These are phyloP conservation scores for Hemisphaericaspora xylanilytica DNA, from an alignment of 1,139 yeast genomes.

Conservation along the genomic window DNA sequence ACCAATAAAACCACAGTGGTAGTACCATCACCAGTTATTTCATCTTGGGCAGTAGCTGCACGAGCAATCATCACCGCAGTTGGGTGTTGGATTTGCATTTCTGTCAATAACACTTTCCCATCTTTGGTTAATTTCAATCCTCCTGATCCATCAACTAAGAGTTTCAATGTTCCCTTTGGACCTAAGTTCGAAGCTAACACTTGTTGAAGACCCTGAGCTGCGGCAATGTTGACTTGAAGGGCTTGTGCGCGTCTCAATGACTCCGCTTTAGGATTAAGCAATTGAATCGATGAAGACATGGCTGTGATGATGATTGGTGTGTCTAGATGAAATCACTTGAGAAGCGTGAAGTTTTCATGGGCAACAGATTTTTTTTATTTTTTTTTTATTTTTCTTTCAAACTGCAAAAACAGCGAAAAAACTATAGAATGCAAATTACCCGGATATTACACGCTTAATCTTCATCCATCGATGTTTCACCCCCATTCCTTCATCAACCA, in stretches of 20 bases:
- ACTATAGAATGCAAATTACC: no score
- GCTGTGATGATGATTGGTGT: no score
- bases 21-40: constrained; percentile 98
- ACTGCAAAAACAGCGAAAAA: no score
- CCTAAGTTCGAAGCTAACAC: constrained; percentile 91
- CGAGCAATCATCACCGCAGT: constrained; percentile 98
- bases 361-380: no score
- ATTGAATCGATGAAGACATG: constrained; percentile 72
- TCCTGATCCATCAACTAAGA: constrained; percentile 97
- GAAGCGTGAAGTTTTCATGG: neutral
- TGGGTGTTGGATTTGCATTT: constrained; percentile 99
- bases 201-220: constrained; percentile 95
- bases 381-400: no score
- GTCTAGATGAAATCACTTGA: no score
- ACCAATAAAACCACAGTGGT: constrained; percentile 95
- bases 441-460: no score
- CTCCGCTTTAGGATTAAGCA: constrained; percentile 96
- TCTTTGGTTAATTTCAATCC: constrained; percentile 93
- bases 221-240: constrained; percentile 87
- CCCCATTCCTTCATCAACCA: no score
- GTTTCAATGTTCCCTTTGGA: constrained; percentile 95
- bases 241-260: constrained; percentile 93
- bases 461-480: no score
- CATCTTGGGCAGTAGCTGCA: constrained; percentile 99
- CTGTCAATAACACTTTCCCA: constrained; percentile 89